Evolutionary conservation across 176 grass and related monocot species (phyloP).

Genomic region (Hyparrhenia diplandra): DNA sequence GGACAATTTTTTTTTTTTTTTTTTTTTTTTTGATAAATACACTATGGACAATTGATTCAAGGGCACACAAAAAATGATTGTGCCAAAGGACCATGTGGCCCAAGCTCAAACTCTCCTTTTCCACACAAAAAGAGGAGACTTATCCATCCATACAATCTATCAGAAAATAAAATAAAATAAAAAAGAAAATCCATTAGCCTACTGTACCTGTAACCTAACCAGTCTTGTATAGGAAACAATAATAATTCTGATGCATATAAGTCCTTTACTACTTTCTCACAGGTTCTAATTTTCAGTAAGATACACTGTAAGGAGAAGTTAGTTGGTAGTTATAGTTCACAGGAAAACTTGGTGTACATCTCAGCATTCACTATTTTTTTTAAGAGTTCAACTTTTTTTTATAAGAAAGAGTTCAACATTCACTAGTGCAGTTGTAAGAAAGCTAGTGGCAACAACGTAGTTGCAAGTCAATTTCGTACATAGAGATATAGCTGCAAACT

Average conservation of each 20-base stretch:
- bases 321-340: background rate
- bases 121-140: background rate
- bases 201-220: background rate
- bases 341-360: background rate
- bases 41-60: too few species aligned
- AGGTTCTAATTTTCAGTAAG: background rate
- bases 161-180: background rate
- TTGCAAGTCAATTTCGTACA: too few species aligned
- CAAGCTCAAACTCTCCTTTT: background rate
- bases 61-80: background rate
- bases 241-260: too few species aligned
- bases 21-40: too few species aligned
- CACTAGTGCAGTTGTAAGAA: background rate
- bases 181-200: background rate
- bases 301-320: background rate
- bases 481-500: too few species aligned
- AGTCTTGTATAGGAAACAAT: too few species aligned
- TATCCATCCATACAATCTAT: background rate
- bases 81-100: background rate
- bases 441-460: background rate
- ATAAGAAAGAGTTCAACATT: too few species aligned
- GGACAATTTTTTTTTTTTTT: too few species aligned
- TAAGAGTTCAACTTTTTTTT: too few species aligned
- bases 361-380: too few species aligned
- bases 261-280: background rate